Base-by-base conservation (phyloP, 805 yeast genomes). In the Pichia membranifaciens region DNA sequence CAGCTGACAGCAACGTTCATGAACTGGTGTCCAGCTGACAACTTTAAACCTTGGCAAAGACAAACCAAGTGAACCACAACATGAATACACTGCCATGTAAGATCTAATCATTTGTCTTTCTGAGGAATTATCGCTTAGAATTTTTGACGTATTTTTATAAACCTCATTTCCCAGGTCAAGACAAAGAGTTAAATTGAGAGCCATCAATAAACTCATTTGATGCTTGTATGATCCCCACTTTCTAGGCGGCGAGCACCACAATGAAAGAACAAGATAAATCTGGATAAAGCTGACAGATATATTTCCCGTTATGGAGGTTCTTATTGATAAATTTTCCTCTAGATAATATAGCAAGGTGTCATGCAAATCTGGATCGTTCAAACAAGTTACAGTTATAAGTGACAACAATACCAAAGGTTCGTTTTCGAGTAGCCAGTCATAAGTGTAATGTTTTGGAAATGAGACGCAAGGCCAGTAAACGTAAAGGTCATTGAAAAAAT, bases 221-320 rank as follows among this genome's bases (percentile, higher is more conserved):
- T 74, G 77, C 49, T 72, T 75, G 59, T 70, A 77, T 20, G 78
- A 74, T 12, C 79, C 79, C 66, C 75, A 68, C 53, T 68, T 69
- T 32, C 68, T 64, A 6, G 81, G 78, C 1, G 81, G 81, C 3
- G 76, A 65, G 43, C 74, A 71, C 82, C 82, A 77, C 6, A 74
- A 54, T 5, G 79, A 73, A 10, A 76, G 56, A 1, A 74, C 65
- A 47, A 75, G 54, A 51, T 74, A 74, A 1, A 70, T 62, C 44
- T 69, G 71, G 20, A 76, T 69, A 40, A 72, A 55, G 49, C 64
- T 67, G 39, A 64, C 67, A 3, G 73, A 62, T 43, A 76, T 68
- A 45, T 69, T 73, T 21, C 74, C 71, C 8, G 75, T 68, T 15
- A 74, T 64, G 35, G 68, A 70, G 4, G 75, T 70, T 29, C 65